phyloP scores from a whole-genome alignment of 768 basidiomycete species.

The Neoboletus subvelutipes region DNA sequence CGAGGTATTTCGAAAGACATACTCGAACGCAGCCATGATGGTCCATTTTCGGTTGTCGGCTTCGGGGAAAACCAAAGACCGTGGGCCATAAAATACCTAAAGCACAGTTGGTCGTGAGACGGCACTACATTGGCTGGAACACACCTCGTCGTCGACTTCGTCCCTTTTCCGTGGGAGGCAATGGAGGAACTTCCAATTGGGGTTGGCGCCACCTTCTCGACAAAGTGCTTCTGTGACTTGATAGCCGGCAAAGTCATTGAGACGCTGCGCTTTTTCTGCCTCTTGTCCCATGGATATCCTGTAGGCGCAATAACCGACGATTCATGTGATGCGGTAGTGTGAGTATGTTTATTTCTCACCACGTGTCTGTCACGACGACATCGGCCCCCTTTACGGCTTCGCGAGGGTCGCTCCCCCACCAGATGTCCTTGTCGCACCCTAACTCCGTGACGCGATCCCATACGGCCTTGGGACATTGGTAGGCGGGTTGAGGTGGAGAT shows the following conservation, averaged over 20 bases:
- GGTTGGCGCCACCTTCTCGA: slow-evolving; percentile 74
- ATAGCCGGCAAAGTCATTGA: slow-evolving; percentile 87
- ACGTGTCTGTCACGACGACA: slow-evolving; percentile 97
- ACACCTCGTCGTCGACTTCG: slow-evolving; percentile 95
- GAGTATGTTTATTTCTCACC: slow-evolving; percentile 45
- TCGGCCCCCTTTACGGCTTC: slow-evolving; percentile 90
- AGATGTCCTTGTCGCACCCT: slow-evolving; percentile 68
- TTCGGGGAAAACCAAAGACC: slow-evolving; percentile 90
- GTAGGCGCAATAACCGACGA: background rate
- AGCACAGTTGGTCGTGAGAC: background rate
- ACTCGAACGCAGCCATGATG: slow-evolving; percentile 91
- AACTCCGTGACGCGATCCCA: slow-evolving; percentile 80
- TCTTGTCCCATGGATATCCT: slow-evolving; percentile 99
- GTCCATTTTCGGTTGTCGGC: slow-evolving; percentile 98
- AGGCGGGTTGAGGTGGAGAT: slow-evolving; percentile 58
- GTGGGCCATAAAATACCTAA: slow-evolving; percentile 89
- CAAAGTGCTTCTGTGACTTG: slow-evolving; percentile 92
- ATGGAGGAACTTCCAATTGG: slow-evolving; percentile 93
- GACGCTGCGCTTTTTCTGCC: slow-evolving; percentile 82
- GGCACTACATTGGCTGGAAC: background rate
- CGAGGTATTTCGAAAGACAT: slow-evolving; percentile 32
- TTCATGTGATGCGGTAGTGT: background rate
- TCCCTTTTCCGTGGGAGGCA: slow-evolving; percentile 90
- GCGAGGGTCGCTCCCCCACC: slow-evolving; percentile 74
- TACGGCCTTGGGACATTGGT: slow-evolving; percentile 69